Conservation (phyloP, 2,329 filamentous ascomycete species). For the Aspergillus fructus region DNA sequence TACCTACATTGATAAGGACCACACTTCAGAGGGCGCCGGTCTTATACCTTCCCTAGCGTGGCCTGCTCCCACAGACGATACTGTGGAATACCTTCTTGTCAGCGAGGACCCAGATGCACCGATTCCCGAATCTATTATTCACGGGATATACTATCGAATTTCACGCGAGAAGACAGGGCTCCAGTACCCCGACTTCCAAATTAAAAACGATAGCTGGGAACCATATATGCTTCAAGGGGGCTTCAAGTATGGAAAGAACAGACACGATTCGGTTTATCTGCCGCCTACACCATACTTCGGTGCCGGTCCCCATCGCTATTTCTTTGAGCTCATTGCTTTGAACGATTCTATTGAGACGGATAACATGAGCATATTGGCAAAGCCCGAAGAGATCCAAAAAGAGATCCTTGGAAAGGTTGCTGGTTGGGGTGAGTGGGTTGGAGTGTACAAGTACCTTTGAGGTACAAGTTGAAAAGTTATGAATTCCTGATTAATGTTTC, state of each 20-base stretch:
- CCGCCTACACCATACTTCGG: constrained; percentile 50
- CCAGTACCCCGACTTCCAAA: constrained; percentile 39
- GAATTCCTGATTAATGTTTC: neutral
- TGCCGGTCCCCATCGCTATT: constrained; percentile 55
- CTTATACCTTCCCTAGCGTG: constrained; percentile 45
- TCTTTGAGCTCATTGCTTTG: constrained; percentile 52
- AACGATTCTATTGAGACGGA: constrained; percentile 43
- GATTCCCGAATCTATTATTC: constrained; percentile 46
- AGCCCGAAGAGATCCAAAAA: constrained; percentile 44
- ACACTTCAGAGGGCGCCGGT: constrained; percentile 24
- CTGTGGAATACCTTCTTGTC: constrained; percentile 50
- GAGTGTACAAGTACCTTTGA: constrained; percentile 43
- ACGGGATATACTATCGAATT: constrained; percentile 49
- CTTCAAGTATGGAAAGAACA: constrained; percentile 49
- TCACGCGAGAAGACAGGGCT: constrained; percentile 35
- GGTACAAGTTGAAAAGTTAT: neutral
- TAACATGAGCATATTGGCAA: constrained; percentile 40
- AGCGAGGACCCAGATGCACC: constrained; percentile 51
- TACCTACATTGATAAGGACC: constrained; percentile 13
- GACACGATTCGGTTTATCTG: constrained; percentile 43
- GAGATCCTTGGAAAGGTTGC: constrained; percentile 50
- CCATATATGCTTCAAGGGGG: constrained; percentile 36
- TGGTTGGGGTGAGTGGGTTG: constrained; percentile 53
- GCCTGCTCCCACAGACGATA: constrained; percentile 33
- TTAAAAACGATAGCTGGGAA: constrained; percentile 21